A percentile compares a stretch with the other conserved stretches of the same genome.
phyloP scores from a whole-genome alignment of 2,329 filamentous ascomycete genomes.

The Xylaria sp. region DNA sequence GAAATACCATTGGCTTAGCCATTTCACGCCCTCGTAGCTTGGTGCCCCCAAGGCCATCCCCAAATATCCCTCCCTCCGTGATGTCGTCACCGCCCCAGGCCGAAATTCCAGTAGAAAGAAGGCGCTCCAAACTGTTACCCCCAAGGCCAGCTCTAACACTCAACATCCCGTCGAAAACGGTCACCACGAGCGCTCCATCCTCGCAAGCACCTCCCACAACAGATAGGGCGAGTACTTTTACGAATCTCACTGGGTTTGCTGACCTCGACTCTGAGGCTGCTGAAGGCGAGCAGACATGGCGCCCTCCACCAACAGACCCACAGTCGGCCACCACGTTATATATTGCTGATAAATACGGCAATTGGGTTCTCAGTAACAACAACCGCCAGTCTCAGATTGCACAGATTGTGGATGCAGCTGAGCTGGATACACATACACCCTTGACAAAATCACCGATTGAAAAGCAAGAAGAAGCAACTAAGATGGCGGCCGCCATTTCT shows the following conservation, averaged over 20 bases:
- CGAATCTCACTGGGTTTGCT: slow-evolving; percentile 49
- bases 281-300: slow-evolving; percentile 60
- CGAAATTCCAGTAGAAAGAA: slow-evolving; percentile 46
- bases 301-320: slow-evolving; percentile 59
- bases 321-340: slow-evolving; percentile 60
- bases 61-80: slow-evolving; percentile 20
- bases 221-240: slow-evolving; percentile 60
- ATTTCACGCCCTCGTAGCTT: slow-evolving; percentile 53
- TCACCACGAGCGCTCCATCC: slow-evolving; percentile 51
- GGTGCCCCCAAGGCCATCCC: slow-evolving; percentile 26
- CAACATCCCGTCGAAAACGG: slow-evolving; percentile 48
- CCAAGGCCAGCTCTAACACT: slow-evolving; percentile 58
- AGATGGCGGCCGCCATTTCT: slow-evolving; percentile 42
- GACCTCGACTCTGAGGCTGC: slow-evolving; percentile 50
- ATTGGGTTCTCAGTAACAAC: slow-evolving; percentile 62
- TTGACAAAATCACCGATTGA: slow-evolving; percentile 49
- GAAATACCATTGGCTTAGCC: slow-evolving; percentile 58
- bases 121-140: slow-evolving; percentile 58
- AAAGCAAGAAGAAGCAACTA: slow-evolving; percentile 43
- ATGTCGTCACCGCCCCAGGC: slow-evolving; percentile 39
- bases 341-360: slow-evolving; percentile 63
- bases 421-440: slow-evolving; percentile 48
- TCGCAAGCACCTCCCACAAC: slow-evolving; percentile 56
- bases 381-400: slow-evolving; percentile 44
- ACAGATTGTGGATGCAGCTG: slow-evolving; percentile 39